Base-by-base conservation (phyloP, 768 basidiomycete genomes). In the Trametes meyenii region DNA sequence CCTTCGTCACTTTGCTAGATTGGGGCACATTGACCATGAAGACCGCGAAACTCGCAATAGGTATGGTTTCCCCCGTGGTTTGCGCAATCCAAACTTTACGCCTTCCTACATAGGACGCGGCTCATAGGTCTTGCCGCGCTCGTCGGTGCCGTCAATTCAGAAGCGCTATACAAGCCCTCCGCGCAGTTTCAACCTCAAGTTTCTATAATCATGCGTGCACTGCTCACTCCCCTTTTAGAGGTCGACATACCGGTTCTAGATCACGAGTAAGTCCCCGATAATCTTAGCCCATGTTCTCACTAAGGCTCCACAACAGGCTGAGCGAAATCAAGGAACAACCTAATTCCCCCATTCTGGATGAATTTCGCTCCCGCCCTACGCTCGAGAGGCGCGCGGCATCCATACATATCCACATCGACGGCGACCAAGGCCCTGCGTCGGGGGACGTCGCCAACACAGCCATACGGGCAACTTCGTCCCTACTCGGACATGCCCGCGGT, bases 121-220 rank as follows among this genome's bases (percentile, higher is more conserved):
- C 78, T 98, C 4, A 86, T 97, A 58, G 94, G 93, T 4, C 79
- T 97, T 12, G 90, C 92, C 35, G 91, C 92, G 8, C 77, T 98
- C 42, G 85, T 85, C 29, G 89, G 87, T 24, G 90, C 89, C 1
- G 78, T 92, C 24, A 89, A 88, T 51, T 96, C 94, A 4, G 92
- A 96, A 70, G 90, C 91, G 0, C 72, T 96, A 16, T 93, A 90
- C 72, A 80, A 86, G 45, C 86, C 90, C 57, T 80, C 86, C 29
- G 73, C 79, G 2, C 88, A 92, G 55, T 95, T 94, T 73, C 80
- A 81, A 43, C 74, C 79, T 0, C 94, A 96, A 74, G 85, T 88
- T 1, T 79, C 82, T 2, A 78, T 81, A 13, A 85, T 97, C 67
- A 79, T 92, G 54, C 85, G 79, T 7, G 87, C 94, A 1, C 80